Evolutionary conservation across 192 early-diverging fungal genomes (phyloP), one percentile per base, ranked within the genome.

Genomic region (Thoreauomyces humboldtii): DNA sequence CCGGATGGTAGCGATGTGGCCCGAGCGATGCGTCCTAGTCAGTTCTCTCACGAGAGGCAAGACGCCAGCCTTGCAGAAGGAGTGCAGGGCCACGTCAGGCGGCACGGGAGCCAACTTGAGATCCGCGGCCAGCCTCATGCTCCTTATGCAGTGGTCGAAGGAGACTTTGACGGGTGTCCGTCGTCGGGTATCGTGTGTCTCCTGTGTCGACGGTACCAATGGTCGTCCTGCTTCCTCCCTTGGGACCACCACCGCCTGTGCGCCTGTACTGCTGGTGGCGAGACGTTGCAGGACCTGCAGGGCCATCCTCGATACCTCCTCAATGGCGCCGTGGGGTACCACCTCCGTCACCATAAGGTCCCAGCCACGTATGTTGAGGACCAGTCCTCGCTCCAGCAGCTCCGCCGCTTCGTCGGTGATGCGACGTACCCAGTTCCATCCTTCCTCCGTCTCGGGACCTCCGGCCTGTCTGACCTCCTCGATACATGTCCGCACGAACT

Each of bases 21-120:
- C 50, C 6, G 15, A 15, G 3, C 32, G 24, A 5, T 52, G 25
- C 2, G 25, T 15, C 50, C 14, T 27, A 22, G 6, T 15, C 50
- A 52, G 27, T 7, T 27, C 27, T 3, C 6, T 15, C 2, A 31
- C 21, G 21, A 52, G 4, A 31, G 50, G 29, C 17, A 22, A 29
- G 27, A 52, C 7, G 32, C 27, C 50, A 25, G 27, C 50, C 15
- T 52, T 29, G 50, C 50, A 52, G 50, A 52, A 52, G 2, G 50
- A 22, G 27, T 27, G 15, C 7, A 52, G 50, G 6, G 50, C 50
- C 6, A 17, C 29, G 19, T 52, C 6, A 5, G 17, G 5, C 4
- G 50, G 7, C 2, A 52, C 29, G 15, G 50, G 7, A 4, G 25
- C 25, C 5, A 29, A 52, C 15, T 17, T 15, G 27, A 52, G 5